A percentile compares a stretch with the other conserved stretches of the same genome.
phyloP scores from a whole-genome alignment of 805 yeast genomes.

The Kodamaea restingae region DNA sequence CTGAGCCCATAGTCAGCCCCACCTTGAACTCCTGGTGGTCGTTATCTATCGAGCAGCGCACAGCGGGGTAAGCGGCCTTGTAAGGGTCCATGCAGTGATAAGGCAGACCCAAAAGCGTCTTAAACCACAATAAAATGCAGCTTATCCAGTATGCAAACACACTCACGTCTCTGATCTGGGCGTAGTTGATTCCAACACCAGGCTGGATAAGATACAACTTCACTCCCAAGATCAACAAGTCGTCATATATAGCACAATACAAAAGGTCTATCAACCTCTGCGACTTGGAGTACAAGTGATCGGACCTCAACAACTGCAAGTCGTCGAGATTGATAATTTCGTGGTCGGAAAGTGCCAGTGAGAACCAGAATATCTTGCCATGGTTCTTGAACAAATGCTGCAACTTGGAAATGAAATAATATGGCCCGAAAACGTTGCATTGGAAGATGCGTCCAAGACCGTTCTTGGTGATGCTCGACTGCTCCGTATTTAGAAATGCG shows the following conservation, averaged over 20 bases:
- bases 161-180: conserved; percentile 64
- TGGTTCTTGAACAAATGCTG: conserved; percentile 40
- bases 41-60: conserved; percentile 48
- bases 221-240: conserved; percentile 50
- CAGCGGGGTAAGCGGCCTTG: conserved; percentile 81
- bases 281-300: conserved; percentile 83
- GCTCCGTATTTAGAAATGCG: conserved; percentile 54
- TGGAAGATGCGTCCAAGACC: conserved; percentile 86
- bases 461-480: conserved; percentile 57
- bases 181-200: conserved; percentile 82
- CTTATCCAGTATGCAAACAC: conserved; percentile 77
- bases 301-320: conserved; percentile 59
- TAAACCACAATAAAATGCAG: conserved; percentile 75
- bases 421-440: conserved; percentile 93
- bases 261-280: conserved; percentile 80
- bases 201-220: conserved; percentile 83
- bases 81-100: conserved; percentile 88
- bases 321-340: conserved; percentile 70
- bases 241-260: conserved; percentile 65
- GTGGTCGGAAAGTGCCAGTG: conserved; percentile 77
- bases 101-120: conserved; percentile 79
- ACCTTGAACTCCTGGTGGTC: conserved; percentile 51
- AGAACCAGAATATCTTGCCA: conserved; percentile 73
- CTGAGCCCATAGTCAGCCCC: conserved; percentile 77
- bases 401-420: conserved; percentile 69